phyloP scores from a whole-genome alignment of 208 protist genomes.

The Acanthamoeba lenticulata region DNA sequence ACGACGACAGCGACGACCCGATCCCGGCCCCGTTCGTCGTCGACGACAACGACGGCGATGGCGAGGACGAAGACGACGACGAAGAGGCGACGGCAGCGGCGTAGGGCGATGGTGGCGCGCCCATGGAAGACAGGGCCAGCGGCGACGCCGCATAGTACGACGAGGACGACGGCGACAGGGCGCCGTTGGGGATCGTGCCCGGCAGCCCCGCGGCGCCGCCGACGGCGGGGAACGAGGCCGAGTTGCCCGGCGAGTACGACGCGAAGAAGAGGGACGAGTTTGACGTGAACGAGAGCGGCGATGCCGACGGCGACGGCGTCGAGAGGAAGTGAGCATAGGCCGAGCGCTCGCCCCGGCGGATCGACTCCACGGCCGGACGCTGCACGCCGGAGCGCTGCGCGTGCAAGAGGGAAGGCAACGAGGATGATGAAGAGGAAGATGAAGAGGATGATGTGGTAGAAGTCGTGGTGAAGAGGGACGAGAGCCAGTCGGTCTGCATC shows the following conservation, averaged over 20 bases:
- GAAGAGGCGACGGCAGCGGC: too few species aligned
- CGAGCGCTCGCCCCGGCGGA: not conserved
- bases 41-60: too few species aligned
- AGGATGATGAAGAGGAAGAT: too few species aligned
- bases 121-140: too few species aligned
- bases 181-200: too few species aligned
- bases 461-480: not conserved
- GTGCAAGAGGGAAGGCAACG: too few species aligned
- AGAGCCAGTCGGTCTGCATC: not conserved
- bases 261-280: not conserved
- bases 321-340: not conserved
- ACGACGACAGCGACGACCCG: too few species aligned
- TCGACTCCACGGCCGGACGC: not conserved
- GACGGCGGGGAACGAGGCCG: not conserved
- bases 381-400: not conserved
- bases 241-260: not conserved
- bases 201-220: too few species aligned
- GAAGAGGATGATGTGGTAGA: too few species aligned
- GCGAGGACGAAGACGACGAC: too few species aligned
- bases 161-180: not conserved
- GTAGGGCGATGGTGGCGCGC: too few species aligned
- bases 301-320: not conserved
- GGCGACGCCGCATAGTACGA: not conserved
- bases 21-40: too few species aligned
- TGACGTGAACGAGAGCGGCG: not conserved